Evolutionary conservation across 164 flowering plant species (phyloP), one percentile per base, ranked within the genome.

Genomic region (Chimonanthus salicifolius): DNA sequence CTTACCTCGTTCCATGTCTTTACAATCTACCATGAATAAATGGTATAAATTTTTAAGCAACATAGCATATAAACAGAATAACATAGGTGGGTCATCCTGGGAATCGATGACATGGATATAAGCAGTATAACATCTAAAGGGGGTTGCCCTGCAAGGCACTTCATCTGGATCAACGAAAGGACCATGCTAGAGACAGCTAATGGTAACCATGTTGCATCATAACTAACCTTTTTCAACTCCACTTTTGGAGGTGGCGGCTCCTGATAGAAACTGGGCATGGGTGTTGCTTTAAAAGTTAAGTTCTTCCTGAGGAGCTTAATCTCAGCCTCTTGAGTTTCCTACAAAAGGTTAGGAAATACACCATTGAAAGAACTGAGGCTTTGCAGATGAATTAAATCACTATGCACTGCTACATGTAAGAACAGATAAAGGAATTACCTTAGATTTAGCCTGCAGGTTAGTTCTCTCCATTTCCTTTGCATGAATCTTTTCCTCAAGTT

Each of bases 211-310:
- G 15, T 15, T 4, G 47, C 49, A 58, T 33, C 44, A n/a, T 43
- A 51, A 21, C 74, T 64, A 79, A 89, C 99, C 98, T 92, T 94
- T 86, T 91, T 94, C 58, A 92, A 71, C 71, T 91, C 97, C 64
- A 78, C 79, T 81, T 91, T 92, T 15, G 93, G 87, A 66, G 98
- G 97, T 58, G 90, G 78, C 69, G 97, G 95, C 79, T 94, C 98
- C 81, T 89, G 95, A 78, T 94, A 94, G 79, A 94, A 94, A 80
- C 83, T 92, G 50, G 99, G 99, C 97, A 94, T 87, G 4, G 99
- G 99, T 33, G 91, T 90, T 46, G 99, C 99, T 83, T 91, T 94
- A 76, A 94, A 92, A n/a, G 74, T 85, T 78, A 94, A 78, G 75
- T 83, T 91, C 83, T 92, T 94, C 82, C 98, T 81, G 10, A 91